phyloP scores from a whole-genome alignment of 129 eudicot species.

The Oenanthe sinensis region DNA sequence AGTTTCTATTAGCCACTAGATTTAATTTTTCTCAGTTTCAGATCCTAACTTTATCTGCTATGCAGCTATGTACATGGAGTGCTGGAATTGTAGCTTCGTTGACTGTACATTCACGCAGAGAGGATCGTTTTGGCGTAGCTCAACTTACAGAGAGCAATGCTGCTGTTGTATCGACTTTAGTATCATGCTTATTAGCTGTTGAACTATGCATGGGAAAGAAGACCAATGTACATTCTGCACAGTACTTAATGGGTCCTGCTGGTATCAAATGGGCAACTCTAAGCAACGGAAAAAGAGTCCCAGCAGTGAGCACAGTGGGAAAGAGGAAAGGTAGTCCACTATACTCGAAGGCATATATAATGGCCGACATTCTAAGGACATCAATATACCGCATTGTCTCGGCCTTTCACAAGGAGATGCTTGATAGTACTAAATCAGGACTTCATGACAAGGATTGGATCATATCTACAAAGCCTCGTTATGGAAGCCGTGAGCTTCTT shows the following conservation, averaged over 20 bases:
- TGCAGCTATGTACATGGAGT: constrained; percentile 88
- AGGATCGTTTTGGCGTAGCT: constrained; percentile 88
- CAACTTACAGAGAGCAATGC: constrained; percentile 83
- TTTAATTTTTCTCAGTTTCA: background rate
- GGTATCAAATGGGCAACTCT: constrained; percentile 77
- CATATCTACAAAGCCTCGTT: constrained; percentile 37
- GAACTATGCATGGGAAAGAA: constrained; percentile 94
- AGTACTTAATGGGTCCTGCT: constrained; percentile 41
- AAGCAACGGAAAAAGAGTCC: constrained; percentile 49
- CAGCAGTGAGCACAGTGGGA: constrained; percentile 22
- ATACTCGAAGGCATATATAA: constrained; percentile 58
- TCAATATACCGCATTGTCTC: constrained; percentile 72
- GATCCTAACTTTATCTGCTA: background rate
- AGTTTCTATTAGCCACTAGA: background rate
- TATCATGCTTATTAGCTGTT: constrained; percentile 64
- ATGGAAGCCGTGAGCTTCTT: constrained; percentile 67
- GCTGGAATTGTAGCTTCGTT: constrained; percentile 66
- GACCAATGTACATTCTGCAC: constrained; percentile 53
- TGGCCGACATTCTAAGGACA: constrained; percentile 74
- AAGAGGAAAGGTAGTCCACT: constrained; percentile 52
- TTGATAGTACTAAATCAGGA: constrained; percentile 54
- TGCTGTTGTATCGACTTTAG: constrained; percentile 53
- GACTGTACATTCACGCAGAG: constrained; percentile 73
- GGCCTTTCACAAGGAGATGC: constrained; percentile 65
- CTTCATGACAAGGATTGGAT: constrained; percentile 77